Evolutionary conservation across 2,329 filamentous ascomycete genomes (phyloP), one percentile per base, ranked within the genome.

Genomic region (Acephala macrosclerotiorum): DNA sequence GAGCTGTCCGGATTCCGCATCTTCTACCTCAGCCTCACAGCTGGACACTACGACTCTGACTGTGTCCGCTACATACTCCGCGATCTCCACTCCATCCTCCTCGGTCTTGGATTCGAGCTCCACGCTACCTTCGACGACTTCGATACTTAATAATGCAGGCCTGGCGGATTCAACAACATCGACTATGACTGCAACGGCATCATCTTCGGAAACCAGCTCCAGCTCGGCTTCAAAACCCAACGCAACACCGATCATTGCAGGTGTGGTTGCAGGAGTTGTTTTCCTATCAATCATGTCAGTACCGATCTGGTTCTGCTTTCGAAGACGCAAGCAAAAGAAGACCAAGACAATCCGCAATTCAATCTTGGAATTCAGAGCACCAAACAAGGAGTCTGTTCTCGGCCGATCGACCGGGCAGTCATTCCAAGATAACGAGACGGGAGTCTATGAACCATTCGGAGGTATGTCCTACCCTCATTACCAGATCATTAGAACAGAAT

Each of bases 391-490:
- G 5, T 67, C 57, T 22, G 38, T 60, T 56, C 45, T 67, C 2
- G 58, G 64, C 4, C 45, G 60, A 38, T 49, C 63, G 35, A 25
- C 12, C 14, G 49, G 12, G 14, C 33, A 40, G 8, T 38, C 42
- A 47, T 18, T 53, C 25, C 25, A 53, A 53, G 55, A 63, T 14
- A n/a, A 35, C 35, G 58, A 38, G n/a, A 67, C 66, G 51, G 80
- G 82, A 60, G 77, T 80, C 1, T 82, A 83, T 71, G 80, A 79
- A 1, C 77, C 79, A 12, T 83, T 82, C 74, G 80, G 81, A 76
- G 81, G 82, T 83, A 71, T 38, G 53, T 49, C 8, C 22, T n/a
- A n/a, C n/a, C n/a, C 6, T 18, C 18, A 9, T 40, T 61, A 61
- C 40, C 49, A 60, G 18, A 58, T 29, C 45, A 49, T 36, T 36